Evolutionary conservation across 257 asterid species (phyloP).

Genomic region (Solanum stenotomum): DNA sequence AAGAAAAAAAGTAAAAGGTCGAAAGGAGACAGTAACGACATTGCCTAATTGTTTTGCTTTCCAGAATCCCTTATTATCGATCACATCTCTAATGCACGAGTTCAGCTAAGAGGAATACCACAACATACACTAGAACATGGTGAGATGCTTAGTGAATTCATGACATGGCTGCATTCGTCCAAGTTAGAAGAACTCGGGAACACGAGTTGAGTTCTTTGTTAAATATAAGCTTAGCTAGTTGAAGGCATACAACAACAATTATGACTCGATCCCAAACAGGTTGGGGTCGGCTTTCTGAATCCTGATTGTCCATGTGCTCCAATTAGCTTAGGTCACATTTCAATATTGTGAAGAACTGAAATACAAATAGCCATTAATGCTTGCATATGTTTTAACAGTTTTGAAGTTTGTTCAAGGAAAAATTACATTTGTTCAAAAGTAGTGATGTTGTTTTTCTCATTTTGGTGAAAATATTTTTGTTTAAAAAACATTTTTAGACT

Average conservation of each 20-base stretch:
- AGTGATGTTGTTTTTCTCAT: neutral
- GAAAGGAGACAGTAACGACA: neutral
- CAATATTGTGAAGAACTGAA: neutral
- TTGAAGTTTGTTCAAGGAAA: neutral
- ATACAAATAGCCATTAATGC: neutral
- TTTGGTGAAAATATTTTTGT: neutral
- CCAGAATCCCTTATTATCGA: neutral
- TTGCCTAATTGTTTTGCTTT: neutral
- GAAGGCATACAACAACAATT: neutral
- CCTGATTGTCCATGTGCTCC: neutral
- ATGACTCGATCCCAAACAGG: neutral
- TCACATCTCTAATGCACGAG: neutral
- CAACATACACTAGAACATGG: neutral
- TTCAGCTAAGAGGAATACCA: neutral
- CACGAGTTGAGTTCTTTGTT: neutral
- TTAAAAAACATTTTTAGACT: neutral
- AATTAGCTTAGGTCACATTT: neutral
- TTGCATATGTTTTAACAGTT: neutral
- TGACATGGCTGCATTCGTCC: neutral
- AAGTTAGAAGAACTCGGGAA: neutral
- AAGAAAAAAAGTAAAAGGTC: slow-evolving; percentile 29
- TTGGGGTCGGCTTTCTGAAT: neutral
- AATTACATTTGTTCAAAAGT: neutral
- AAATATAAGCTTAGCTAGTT: neutral
- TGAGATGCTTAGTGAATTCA: neutral